A percentile compares a stretch with the other conserved stretches of the same genome.
Conservation (phyloP, 1,139 yeast genomes). For the Hansenula lynferdii region DNA sequence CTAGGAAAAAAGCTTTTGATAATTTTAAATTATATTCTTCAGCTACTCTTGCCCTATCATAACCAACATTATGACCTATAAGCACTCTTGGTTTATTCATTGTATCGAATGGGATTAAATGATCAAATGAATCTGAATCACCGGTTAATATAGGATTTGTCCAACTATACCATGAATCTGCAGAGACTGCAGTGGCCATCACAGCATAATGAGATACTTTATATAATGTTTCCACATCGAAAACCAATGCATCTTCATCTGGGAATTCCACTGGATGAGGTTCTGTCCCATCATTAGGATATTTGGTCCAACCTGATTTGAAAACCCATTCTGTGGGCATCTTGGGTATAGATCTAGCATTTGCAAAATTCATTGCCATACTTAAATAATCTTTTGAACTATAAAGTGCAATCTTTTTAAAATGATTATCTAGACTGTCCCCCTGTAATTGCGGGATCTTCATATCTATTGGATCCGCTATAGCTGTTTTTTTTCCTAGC, state of each 20-base stretch:
- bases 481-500: slow-evolving; percentile 75
- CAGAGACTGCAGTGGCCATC: slow-evolving; percentile 73
- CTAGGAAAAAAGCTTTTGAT: slow-evolving; percentile 74
- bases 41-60: slow-evolving; percentile 73
- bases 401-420: slow-evolving; percentile 60
- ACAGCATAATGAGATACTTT: slow-evolving; percentile 61
- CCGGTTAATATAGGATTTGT: slow-evolving; percentile 72
- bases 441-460: slow-evolving; percentile 71
- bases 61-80: slow-evolving; percentile 83
- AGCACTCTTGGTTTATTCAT: slow-evolving; percentile 46
- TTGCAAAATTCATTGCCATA: slow-evolving; percentile 39
- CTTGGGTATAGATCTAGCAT: slow-evolving; percentile 34
- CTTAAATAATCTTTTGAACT: slow-evolving; percentile 57
- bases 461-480: slow-evolving; percentile 56
- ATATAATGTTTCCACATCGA: slow-evolving; percentile 84
- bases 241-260: slow-evolving; percentile 57
- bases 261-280: slow-evolving; percentile 61
- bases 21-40: slow-evolving; percentile 73
- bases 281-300: slow-evolving; percentile 41
- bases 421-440: slow-evolving; percentile 73
- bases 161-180: slow-evolving; percentile 91
- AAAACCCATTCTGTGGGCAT: slow-evolving; percentile 51
- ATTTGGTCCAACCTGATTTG: slow-evolving; percentile 80
- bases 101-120: slow-evolving; percentile 67
- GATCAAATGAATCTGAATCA: slow-evolving; percentile 38